These are phyloP conservation scores for Chaetomiaceae sp. DNA, from an alignment of 2,329 filamentous ascomycete genomes.

Conservation along the genomic window DNA sequence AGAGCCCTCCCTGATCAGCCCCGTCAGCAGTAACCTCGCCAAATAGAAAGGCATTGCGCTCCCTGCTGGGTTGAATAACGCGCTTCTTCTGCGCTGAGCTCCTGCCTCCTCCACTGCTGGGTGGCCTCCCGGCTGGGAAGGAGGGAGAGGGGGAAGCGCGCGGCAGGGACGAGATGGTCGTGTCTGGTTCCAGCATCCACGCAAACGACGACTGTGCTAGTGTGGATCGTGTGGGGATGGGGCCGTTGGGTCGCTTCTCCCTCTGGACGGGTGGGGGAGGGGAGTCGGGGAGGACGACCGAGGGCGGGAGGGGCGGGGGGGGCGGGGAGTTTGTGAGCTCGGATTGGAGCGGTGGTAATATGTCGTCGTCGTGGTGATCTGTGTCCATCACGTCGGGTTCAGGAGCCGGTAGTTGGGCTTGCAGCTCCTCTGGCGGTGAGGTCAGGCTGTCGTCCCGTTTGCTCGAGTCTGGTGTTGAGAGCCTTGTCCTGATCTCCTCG, in stretches of 20 bases:
- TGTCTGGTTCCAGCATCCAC: constrained; percentile 67
- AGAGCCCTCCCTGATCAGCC: constrained; percentile 31
- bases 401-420: constrained; percentile 6
- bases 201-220: constrained; percentile 72
- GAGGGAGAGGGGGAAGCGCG: constrained; percentile 22
- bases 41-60: constrained; percentile 56
- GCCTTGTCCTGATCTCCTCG: constrained; percentile 22
- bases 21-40: constrained; percentile 44
- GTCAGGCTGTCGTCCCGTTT: constrained; percentile 3
- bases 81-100: constrained; percentile 35
- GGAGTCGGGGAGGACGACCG: constrained; percentile 1
- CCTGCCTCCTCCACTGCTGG: constrained; percentile 16
- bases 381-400: constrained; percentile 29
- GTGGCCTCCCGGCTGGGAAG: constrained; percentile 18
- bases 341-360: constrained; percentile 6
- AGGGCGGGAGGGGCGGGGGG: not conserved
- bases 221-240: constrained; percentile 58
- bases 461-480: constrained; percentile 20
- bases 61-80: constrained; percentile 44
- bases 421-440: constrained; percentile 20
- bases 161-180: constrained; percentile 25
- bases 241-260: constrained; percentile 29
- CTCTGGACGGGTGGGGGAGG: not conserved
- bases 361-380: constrained; percentile 16
- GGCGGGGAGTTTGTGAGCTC: constrained; percentile 10